Evolutionary conservation across 2,329 filamentous ascomycete species (phyloP), one percentile per base, ranked within the genome.

Genomic region (Hypoxylon sp.): DNA sequence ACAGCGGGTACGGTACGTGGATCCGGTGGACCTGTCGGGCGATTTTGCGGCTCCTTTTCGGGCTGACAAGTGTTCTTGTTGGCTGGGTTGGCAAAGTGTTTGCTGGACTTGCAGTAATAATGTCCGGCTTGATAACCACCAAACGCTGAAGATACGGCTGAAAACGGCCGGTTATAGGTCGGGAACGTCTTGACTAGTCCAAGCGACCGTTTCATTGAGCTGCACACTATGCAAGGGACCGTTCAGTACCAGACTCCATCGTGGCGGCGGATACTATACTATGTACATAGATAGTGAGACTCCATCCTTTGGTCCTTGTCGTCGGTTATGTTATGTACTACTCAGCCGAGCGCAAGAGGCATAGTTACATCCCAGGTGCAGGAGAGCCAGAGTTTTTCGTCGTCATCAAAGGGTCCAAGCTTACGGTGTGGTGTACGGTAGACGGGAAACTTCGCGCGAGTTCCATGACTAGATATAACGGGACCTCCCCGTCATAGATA

Each of bases 1-100:
- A 66, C 66, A 65, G 68, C 70, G 66, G 70, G 51, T 63, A 68
- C 52, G 56, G 64, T 61, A 41, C 38, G 68, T 58, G 46, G 55
- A 34, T 52, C 56, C 43, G 36, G 70, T 72, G 70, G 68, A 36
- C 30, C 56, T 43, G 56, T 64, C 64, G 61, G 61, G 52, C 57
- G 57, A 56, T 62, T 68, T 41, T 67, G 65, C 70, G 70, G 70
- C 68, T 69, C 65, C 70, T 70, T 66, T 57, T 70, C 70, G 70
- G 68, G 52, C 59, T 63, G 55, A 62, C 57, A 59, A 41, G 43
- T 53, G 51, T 30, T 55, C 49, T 34, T 41, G 53, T 60, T 68
- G 46, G 61, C 49, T 58, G 53, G 61, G 58, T 60, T 63, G 59
- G 25, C 60, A 11, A 60, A 51, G 19, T 70, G 64, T 70, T 70